Conservation (phyloP, 805 yeast species). For the Metschnikowia orientalis region DNA sequence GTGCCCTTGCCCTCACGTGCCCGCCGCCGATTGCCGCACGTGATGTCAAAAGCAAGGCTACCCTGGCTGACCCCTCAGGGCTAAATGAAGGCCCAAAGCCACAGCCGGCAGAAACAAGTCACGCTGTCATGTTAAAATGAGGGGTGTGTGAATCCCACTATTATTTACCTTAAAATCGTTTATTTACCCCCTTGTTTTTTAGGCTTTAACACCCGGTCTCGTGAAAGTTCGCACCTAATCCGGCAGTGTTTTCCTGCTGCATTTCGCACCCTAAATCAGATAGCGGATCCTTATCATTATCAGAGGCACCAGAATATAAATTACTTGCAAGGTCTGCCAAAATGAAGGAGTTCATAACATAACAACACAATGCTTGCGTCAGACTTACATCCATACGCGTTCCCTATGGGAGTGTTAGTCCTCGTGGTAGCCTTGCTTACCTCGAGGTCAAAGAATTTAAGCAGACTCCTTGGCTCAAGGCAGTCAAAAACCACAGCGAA, state of each 20-base stretch:
- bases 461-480: not conserved
- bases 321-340: no score
- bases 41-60: no score
- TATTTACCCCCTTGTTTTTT: no score
- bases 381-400: not conserved
- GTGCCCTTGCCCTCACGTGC: no score
- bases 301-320: no score
- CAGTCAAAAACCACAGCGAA: slow-evolving; percentile 4
- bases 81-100: not conserved
- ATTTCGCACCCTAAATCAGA: slow-evolving; percentile 7
- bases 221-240: slow-evolving; percentile 3
- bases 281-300: slow-evolving; percentile 4
- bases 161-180: no score
- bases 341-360: no score
- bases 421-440: not conserved
- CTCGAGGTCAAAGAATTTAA: slow-evolving; percentile 1
- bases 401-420: slow-evolving; percentile 3
- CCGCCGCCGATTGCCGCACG: no score
- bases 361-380: not conserved
- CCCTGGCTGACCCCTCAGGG: no score
- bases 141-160: no score
- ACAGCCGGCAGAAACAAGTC: not conserved
- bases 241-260: slow-evolving; percentile 5
- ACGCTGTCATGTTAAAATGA: no score
- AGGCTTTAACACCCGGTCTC: no score